These are phyloP conservation scores for Cystobasidium pallidum DNA, from an alignment of 1,284 basidiomycete genomes.

Conservation along the genomic window DNA sequence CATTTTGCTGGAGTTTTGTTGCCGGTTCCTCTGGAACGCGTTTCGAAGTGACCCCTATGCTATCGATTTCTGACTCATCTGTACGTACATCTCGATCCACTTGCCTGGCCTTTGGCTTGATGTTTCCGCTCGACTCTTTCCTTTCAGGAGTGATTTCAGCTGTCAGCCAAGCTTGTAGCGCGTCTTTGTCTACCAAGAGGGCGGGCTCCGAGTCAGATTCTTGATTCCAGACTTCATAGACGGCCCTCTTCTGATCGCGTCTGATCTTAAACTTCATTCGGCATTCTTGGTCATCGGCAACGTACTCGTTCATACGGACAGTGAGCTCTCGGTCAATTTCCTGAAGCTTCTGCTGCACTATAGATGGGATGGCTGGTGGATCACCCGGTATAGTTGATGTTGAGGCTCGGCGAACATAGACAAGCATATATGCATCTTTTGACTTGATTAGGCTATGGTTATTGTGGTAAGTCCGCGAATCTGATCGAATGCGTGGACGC, in stretches of 20 bases:
- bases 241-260: constrained; percentile 63
- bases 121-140: constrained; percentile 35
- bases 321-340: constrained; percentile 64
- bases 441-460: constrained; percentile 26
- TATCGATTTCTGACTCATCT: constrained; percentile 18
- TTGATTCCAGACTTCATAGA: constrained; percentile 69
- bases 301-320: constrained; percentile 63
- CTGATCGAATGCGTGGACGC: background rate
- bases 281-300: constrained; percentile 56
- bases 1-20: background rate
- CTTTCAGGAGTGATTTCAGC: constrained; percentile 56
- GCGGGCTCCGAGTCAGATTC: constrained; percentile 65
- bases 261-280: constrained; percentile 61
- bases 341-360: constrained; percentile 64
- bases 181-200: constrained; percentile 65
- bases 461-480: background rate
- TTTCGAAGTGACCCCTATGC: constrained; percentile 12
- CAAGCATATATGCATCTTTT: constrained; percentile 69
- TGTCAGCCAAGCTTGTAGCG: constrained; percentile 67
- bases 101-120: background rate
- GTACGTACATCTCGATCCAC: background rate
- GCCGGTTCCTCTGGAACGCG: background rate
- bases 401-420: constrained; percentile 66
- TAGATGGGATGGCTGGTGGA: constrained; percentile 59
- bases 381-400: background rate